Evolutionary conservation across 2,329 filamentous ascomycete species (phyloP).

Genomic region (Aspergillus persii): DNA sequence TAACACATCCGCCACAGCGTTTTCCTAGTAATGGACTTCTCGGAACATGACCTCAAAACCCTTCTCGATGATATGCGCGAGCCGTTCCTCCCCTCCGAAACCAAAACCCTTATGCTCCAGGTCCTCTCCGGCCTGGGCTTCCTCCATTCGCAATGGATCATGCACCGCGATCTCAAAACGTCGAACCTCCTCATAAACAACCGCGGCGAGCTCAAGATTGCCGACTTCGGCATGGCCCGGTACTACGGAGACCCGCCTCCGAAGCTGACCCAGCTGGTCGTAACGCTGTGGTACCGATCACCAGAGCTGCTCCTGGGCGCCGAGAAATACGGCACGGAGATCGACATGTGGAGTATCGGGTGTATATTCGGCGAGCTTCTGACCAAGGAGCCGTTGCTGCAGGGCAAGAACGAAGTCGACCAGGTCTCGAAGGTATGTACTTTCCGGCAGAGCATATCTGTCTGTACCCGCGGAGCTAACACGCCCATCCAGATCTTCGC

Average conservation of each 20-base stretch:
- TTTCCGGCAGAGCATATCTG: neutral
- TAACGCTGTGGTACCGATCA: slow-evolving; percentile 94
- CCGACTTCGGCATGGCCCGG: slow-evolving; percentile 96
- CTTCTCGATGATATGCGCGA: slow-evolving; percentile 92
- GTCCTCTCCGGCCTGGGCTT: slow-evolving; percentile 77
- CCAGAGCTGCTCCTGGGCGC: slow-evolving; percentile 87
- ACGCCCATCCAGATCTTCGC: slow-evolving; percentile 65
- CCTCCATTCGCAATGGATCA: slow-evolving; percentile 84
- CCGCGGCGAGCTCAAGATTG: slow-evolving; percentile 89
- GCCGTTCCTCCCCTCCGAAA: slow-evolving; percentile 86
- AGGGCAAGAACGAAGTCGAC: slow-evolving; percentile 89
- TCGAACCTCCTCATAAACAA: slow-evolving; percentile 95
- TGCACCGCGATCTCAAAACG: slow-evolving; percentile 91
- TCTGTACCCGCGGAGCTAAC: slow-evolving; percentile 1
- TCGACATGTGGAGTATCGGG: slow-evolving; percentile 96
- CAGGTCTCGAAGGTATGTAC: slow-evolving; percentile 65
- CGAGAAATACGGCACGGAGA: slow-evolving; percentile 67
- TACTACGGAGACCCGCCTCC: slow-evolving; percentile 77
- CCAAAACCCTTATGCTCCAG: slow-evolving; percentile 85
- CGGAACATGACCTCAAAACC: slow-evolving; percentile 94
- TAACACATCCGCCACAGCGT: slow-evolving; percentile 58
- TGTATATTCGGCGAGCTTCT: slow-evolving; percentile 95
- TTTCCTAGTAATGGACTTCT: slow-evolving; percentile 93
- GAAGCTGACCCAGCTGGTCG: slow-evolving; percentile 85
- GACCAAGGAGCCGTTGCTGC: slow-evolving; percentile 75